A percentile compares a stretch with the other conserved stretches of the same genome.
Evolutionary conservation across 495 filamentous ascomycete species (phyloP).

Genomic region (Parmelia sp.): DNA sequence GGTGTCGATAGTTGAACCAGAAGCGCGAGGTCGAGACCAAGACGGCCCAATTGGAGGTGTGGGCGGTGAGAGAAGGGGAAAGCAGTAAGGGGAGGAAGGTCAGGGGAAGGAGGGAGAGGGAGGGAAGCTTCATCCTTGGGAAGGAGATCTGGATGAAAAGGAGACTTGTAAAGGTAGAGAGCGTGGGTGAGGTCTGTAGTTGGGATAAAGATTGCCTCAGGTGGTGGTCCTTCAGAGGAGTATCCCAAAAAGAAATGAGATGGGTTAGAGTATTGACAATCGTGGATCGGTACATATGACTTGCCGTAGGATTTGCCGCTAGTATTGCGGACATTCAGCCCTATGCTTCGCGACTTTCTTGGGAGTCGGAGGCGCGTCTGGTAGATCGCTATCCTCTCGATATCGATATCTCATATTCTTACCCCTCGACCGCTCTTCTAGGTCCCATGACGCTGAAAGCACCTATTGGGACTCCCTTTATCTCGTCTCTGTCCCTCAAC

Average conservation of each 20-base stretch:
- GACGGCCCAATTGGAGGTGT: slow-evolving; percentile 98
- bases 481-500: not conserved
- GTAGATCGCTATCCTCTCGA: slow-evolving; percentile 1
- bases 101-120: slow-evolving; percentile 37
- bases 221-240: too few relatives aligned
- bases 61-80: slow-evolving; percentile 54
- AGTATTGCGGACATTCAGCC: slow-evolving; percentile 4
- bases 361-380: slow-evolving; percentile 14
- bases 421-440: not conserved
- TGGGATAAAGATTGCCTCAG: too few relatives aligned
- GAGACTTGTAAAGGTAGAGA: not conserved
- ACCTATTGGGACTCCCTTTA: not conserved
- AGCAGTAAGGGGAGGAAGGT: slow-evolving; percentile 42
- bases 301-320: not conserved
- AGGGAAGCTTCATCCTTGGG: slow-evolving; percentile 21
- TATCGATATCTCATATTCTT: not conserved
- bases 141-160: not conserved
- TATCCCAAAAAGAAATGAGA: too few relatives aligned
- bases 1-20: slow-evolving; percentile 99
- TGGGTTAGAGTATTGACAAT: not conserved
- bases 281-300: not conserved
- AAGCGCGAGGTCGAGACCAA: slow-evolving; percentile 97
- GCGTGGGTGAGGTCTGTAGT: not conserved
- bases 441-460: not conserved
- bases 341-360: slow-evolving; percentile 12